Evolutionary conservation across 345 rosid species (phyloP).

Genomic region (Camelina laxa): DNA sequence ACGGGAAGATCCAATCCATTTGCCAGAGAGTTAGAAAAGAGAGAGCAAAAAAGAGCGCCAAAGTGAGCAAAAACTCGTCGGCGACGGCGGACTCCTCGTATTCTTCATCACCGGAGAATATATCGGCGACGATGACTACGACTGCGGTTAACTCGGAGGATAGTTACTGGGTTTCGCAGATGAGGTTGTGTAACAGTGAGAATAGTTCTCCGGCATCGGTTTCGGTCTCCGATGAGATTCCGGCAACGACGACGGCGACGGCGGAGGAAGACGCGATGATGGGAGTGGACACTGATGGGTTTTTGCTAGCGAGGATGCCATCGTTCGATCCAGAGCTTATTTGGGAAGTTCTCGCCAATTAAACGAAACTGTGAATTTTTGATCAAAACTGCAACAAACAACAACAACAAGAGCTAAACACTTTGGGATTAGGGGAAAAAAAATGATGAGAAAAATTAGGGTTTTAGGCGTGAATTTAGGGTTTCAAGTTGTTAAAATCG

Average conservation of each 20-base stretch:
- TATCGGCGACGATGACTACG: constrained; percentile 20
- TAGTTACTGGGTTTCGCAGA: constrained; percentile 52
- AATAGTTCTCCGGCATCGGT: constrained; percentile 55
- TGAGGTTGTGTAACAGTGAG: constrained; percentile 55
- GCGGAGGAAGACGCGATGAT: constrained; percentile 46
- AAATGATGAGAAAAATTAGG: constrained; percentile 5
- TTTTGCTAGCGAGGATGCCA: constrained; percentile 79
- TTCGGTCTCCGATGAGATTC: constrained; percentile 37
- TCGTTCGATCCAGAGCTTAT: constrained; percentile 89
- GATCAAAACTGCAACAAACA: not conserved
- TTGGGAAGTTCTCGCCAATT: constrained; percentile 92
- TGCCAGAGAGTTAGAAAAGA: constrained; percentile 78
- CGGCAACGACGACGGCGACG: constrained; percentile 39
- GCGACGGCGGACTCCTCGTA: constrained; percentile 46
- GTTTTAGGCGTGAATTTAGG: too few species aligned
- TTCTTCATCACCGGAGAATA: constrained; percentile 46
- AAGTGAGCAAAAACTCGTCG: constrained; percentile 38
- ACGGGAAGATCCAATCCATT: constrained; percentile 87
- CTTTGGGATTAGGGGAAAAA: constrained; percentile 1
- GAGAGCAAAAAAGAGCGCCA: constrained; percentile 58
- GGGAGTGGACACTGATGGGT: constrained; percentile 54
- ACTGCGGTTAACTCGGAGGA: constrained; percentile 43
- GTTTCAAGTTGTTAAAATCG: constrained; percentile 4
- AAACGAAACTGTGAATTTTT: constrained; percentile 34
- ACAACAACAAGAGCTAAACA: not conserved